phyloP scores from a whole-genome alignment of 2,329 filamentous ascomycete genomes.

The Cytospora piceicola region DNA sequence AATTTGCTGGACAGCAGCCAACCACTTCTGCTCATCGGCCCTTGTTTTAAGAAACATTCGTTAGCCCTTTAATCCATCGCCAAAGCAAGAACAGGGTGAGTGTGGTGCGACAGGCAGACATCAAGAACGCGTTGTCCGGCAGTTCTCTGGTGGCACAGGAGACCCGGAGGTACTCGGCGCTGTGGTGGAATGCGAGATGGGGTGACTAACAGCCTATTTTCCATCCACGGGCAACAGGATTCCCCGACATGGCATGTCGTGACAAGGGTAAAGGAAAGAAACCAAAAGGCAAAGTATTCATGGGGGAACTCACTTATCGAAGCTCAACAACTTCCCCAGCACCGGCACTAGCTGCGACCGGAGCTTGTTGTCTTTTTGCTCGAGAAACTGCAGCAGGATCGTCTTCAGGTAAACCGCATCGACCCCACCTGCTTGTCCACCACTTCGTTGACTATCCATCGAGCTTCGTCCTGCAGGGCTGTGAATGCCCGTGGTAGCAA shows the following conservation, averaged over 20 bases:
- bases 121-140: constrained; percentile 14
- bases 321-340: constrained; percentile 73
- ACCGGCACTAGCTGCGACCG: constrained; percentile 78
- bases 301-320: constrained; percentile 66
- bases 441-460: constrained; percentile 51
- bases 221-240: background rate
- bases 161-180: constrained; percentile 14
- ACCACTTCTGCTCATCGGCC: constrained; percentile 83
- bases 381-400: constrained; percentile 78
- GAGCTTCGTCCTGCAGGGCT: constrained; percentile 45
- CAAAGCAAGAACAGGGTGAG: background rate
- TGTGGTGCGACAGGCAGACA: constrained; percentile 6
- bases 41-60: constrained; percentile 38
- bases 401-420: constrained; percentile 76
- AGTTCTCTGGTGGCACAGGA: constrained; percentile 18
- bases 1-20: constrained; percentile 68
- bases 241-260: background rate
- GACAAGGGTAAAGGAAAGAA: background rate
- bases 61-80: constrained; percentile 30
- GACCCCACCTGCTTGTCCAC: constrained; percentile 34
- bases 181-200: constrained; percentile 12
- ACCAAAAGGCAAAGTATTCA: constrained; percentile 7
- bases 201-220: constrained; percentile 1
- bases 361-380: constrained; percentile 77
- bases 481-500: constrained; percentile 40